phyloP scores from a whole-genome alignment of 2,329 filamentous ascomycete genomes.

The Botryotinia narcissicola region DNA sequence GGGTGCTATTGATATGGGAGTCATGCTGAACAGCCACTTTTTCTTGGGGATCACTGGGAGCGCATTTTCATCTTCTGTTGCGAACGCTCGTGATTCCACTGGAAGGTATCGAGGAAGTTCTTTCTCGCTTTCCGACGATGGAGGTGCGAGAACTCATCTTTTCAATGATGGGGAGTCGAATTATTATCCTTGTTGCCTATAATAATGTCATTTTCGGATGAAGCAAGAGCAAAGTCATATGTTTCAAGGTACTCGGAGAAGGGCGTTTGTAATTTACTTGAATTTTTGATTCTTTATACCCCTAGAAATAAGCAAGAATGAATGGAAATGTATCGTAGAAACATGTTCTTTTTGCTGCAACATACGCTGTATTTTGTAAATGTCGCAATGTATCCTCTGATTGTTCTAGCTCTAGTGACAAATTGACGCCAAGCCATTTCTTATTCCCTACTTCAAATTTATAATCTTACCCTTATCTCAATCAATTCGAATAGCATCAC shows the following conservation, averaged over 20 bases:
- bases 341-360: too few species aligned
- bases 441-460: neutral
- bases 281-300: neutral
- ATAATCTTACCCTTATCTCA: neutral
- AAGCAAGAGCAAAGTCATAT: neutral
- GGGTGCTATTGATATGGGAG: constrained; percentile 39
- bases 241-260: neutral
- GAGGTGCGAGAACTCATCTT: constrained; percentile 38
- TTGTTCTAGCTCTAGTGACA: neutral
- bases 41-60: constrained; percentile 40
- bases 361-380: neutral
- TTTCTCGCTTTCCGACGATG: constrained; percentile 35
- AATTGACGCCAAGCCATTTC: too few species aligned
- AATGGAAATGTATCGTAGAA: too few species aligned
- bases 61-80: constrained; percentile 39
- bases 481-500: neutral
- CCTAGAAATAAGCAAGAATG: neutral
- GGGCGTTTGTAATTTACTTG: too few species aligned
- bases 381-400: neutral
- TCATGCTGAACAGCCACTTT: constrained; percentile 39
- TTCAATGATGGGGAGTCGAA: constrained; percentile 39
- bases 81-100: constrained; percentile 39
- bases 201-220: neutral
- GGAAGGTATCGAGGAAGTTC: constrained; percentile 41
- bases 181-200: constrained; percentile 40